These are phyloP conservation scores for Pseudognaphalium luteoalbum DNA, from an alignment of 129 eudicot species.

Conservation along the genomic window DNA sequence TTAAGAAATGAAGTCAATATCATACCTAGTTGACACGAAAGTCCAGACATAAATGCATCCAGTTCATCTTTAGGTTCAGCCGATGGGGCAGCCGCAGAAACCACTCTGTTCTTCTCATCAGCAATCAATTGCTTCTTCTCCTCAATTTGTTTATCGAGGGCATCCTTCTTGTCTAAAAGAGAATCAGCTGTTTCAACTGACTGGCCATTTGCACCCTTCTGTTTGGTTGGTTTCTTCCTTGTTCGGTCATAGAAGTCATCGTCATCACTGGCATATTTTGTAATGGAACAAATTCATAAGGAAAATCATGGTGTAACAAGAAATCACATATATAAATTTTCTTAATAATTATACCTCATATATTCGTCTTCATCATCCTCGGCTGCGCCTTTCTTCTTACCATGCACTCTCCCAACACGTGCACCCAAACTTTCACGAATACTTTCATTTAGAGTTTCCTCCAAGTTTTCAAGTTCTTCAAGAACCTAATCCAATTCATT, in stretches of 20 bases:
- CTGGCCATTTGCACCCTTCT: slow-evolving; percentile 60
- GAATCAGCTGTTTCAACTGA: slow-evolving; percentile 91
- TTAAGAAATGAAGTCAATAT: background rate
- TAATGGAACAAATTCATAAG: background rate
- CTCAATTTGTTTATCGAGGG: slow-evolving; percentile 63
- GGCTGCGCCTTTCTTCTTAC: slow-evolving; percentile 60
- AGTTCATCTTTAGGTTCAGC: slow-evolving; percentile 76
- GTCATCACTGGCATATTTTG: slow-evolving; percentile 62
- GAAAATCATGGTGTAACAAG: background rate
- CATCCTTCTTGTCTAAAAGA: slow-evolving; percentile 82
- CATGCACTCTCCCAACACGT: slow-evolving; percentile 59
- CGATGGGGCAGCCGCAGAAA: slow-evolving; percentile 30
- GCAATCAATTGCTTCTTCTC: slow-evolving; percentile 55
- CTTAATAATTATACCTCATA: slow-evolving; percentile 50
- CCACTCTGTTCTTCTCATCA: slow-evolving; percentile 59
- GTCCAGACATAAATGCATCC: slow-evolving; percentile 90
- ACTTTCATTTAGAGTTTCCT: slow-evolving; percentile 95
- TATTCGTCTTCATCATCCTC: slow-evolving; percentile 81
- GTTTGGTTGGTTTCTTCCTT: slow-evolving; percentile 52
- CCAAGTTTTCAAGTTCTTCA: slow-evolving; percentile 98
- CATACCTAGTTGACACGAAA: slow-evolving; percentile 90
- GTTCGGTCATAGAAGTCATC: slow-evolving; percentile 98
- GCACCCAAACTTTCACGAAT: slow-evolving; percentile 97
- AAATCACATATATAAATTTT: background rate
- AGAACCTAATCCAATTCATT: slow-evolving; percentile 49